phyloP scores from a whole-genome alignment of 805 yeast genomes.

The Saccharomycopsis guyanensis region DNA sequence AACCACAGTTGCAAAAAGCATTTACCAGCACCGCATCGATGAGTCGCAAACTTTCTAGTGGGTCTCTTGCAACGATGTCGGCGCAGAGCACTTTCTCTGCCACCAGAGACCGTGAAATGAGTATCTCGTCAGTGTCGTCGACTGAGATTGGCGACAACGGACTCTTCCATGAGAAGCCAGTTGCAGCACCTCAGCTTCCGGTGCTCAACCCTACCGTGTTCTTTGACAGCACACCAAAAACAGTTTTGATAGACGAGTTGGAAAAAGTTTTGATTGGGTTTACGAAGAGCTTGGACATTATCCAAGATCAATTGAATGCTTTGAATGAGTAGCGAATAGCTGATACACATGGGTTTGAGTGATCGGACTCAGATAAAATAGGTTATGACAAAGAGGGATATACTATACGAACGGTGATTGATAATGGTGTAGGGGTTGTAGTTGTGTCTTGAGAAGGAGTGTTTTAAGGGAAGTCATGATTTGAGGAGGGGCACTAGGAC shows the following conservation, averaged over 20 bases:
- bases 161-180: background rate
- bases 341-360: background rate
- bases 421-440: too few relatives aligned
- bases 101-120: slow-evolving; percentile 13
- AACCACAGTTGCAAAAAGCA: background rate
- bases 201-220: slow-evolving; percentile 28
- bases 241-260: slow-evolving; percentile 28
- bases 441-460: too few relatives aligned
- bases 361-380: too few relatives aligned
- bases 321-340: slow-evolving; percentile 8
- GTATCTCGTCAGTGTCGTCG: slow-evolving; percentile 11
- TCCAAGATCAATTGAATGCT: slow-evolving; percentile 21
- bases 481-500: too few relatives aligned
- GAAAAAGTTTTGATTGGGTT: slow-evolving; percentile 27
- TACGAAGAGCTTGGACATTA: slow-evolving; percentile 21
- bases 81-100: slow-evolving; percentile 1
- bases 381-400: too few relatives aligned
- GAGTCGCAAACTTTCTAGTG: slow-evolving; percentile 1
- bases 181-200: slow-evolving; percentile 27
- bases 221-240: slow-evolving; percentile 31
- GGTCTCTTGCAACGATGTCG: background rate
- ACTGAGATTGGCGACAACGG: background rate
- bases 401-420: too few relatives aligned
- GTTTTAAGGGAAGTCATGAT: too few relatives aligned
- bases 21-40: background rate